Evolutionary conservation across 169 alveolate species (phyloP).

Genomic region (Perkinsus marinus): DNA sequence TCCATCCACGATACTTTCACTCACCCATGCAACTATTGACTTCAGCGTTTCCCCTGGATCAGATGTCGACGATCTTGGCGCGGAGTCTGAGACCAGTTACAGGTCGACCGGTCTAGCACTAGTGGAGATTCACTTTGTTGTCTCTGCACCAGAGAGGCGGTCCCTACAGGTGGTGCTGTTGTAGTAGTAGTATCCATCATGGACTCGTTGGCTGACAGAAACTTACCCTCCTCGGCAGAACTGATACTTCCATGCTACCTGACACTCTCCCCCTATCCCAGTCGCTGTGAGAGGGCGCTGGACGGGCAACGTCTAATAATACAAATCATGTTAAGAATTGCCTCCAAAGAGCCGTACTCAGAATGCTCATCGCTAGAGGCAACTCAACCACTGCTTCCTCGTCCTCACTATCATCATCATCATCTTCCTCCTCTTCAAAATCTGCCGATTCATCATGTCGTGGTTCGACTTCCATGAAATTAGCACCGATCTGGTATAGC

Average conservation of each 20-base stretch:
- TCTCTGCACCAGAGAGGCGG: neutral
- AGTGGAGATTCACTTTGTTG: neutral
- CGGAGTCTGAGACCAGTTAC: neutral
- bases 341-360: neutral
- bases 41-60: neutral
- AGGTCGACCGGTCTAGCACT: neutral
- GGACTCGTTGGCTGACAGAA: neutral
- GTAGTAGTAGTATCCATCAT: neutral
- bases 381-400: neutral
- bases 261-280: neutral
- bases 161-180: neutral
- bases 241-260: neutral
- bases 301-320: neutral
- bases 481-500: no score
- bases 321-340: no score
- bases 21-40: neutral
- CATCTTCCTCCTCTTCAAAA: neutral
- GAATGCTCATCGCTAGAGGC: neutral
- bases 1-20: neutral
- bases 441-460: neutral
- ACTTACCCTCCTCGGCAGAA: neutral
- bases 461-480: neutral
- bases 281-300: neutral
- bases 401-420: neutral
- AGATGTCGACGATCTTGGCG: neutral